phyloP scores from a whole-genome alignment of 192 early-diverging fungal genomes.

The Phlyctochytrium bullatum region DNA sequence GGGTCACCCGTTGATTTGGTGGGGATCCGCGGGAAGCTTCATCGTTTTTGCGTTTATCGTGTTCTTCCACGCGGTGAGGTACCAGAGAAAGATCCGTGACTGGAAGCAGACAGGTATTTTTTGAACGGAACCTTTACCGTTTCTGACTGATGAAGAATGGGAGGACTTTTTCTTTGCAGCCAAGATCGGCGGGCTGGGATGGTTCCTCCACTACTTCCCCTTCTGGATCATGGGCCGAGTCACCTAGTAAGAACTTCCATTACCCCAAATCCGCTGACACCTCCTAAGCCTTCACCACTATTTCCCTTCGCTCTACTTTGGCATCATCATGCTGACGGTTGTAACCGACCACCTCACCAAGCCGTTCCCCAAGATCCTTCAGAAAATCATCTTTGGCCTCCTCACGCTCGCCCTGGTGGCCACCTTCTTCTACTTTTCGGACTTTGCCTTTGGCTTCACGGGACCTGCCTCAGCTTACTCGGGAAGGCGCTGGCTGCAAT shows the following conservation, averaged over 20 bases:
- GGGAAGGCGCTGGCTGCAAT: slow-evolving; percentile 65
- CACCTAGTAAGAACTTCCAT: slow-evolving; percentile 58
- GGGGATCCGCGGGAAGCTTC: slow-evolving; percentile 61
- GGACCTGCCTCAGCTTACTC: slow-evolving; percentile 60
- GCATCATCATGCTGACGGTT: slow-evolving; percentile 74
- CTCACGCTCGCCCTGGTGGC: slow-evolving; percentile 39
- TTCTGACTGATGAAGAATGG: slow-evolving; percentile 42
- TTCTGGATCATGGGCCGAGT: slow-evolving; percentile 97
- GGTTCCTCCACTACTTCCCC: slow-evolving; percentile 90
- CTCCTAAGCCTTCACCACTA: slow-evolving; percentile 80
- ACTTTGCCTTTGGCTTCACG: slow-evolving; percentile 79
- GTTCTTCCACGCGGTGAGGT: slow-evolving; percentile 60
- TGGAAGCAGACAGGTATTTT: slow-evolving; percentile 35
- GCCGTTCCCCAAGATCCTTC: slow-evolving; percentile 38
- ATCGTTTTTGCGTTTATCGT: slow-evolving; percentile 45
- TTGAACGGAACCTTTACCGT: slow-evolving; percentile 1
- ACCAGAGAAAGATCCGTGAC: slow-evolving; percentile 62
- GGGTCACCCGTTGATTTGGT: slow-evolving; percentile 95
- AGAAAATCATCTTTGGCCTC: slow-evolving; percentile 21
- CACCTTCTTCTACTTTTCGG: slow-evolving; percentile 75
- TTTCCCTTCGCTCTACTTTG: slow-evolving; percentile 94
- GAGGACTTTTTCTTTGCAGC: slow-evolving; percentile 70
- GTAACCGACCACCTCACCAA: slow-evolving; percentile 68
- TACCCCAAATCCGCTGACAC: neutral
- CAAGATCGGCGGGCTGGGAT: slow-evolving; percentile 78